Evolutionary conservation across 2,329 filamentous ascomycete genomes (phyloP), one percentile per base, ranked within the genome.

Genomic region (Nemania sp.): DNA sequence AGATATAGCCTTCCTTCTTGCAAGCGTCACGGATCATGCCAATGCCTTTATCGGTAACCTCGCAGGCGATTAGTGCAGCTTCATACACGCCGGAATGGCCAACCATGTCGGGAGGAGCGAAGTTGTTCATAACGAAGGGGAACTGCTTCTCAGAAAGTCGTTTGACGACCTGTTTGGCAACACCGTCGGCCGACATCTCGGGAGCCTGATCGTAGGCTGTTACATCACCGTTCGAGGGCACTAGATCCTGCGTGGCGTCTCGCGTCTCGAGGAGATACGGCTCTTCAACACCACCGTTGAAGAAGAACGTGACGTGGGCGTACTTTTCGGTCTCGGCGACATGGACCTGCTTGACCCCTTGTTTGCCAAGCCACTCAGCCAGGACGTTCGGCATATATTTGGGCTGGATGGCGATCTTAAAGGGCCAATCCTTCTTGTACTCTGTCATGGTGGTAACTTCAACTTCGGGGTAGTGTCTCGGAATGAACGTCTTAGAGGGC

Each of bases 41-140:
- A 67, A 99, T 99, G 49, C 90, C 93, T 78, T 89, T 90, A 74
- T 99, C 94, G 11, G 94, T 99, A 63, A 93, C 86, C 63, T 86
- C 80, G 64, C 88, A 88, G 66, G 86, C 94, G 68, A 94, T 71
- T 59, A 99, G 86, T 52, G 94, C 94, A 24, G 94, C 93, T 66
- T 97, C 88, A 76, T 97, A 97, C 56, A 96, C 91, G 70, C 94
- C 94, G 9, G 94, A 99, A 79, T 99, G 94, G 64, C 94, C 94
- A 62, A 99, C 94, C 94, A 99, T 99, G 77, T 99, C 94, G 15
- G 94, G 94, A 36, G 94, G 94, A 36, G 94, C 94, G 75, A 99
- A 97, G 85, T 99, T 99, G 86, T 97, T 97, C 94, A 99, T 99
- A 74, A 99, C 81, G 70, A 99, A 97, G 70, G 94, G 91, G 76